A percentile compares a stretch with the other conserved stretches of the same genome.
These are phyloP conservation scores for Cladophialophora carrionii DNA, from an alignment of 2,329 filamentous ascomycete species.

Conservation along the genomic window DNA sequence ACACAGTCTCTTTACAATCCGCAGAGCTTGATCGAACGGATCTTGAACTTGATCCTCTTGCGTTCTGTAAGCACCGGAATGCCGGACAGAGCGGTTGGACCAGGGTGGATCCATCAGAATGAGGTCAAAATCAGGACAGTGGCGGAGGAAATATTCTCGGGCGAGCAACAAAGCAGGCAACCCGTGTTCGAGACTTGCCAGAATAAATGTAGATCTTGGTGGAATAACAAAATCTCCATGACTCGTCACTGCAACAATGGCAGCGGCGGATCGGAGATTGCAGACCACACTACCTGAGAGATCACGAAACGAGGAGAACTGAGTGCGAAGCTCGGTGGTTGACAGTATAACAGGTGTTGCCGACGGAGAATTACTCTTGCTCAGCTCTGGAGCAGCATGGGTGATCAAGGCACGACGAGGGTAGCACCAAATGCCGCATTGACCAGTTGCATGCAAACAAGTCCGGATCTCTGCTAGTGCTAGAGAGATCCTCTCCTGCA, in stretches of 20 bases:
- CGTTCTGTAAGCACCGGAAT: slow-evolving; percentile 55
- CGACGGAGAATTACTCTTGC: slow-evolving; percentile 2
- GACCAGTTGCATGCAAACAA: slow-evolving; percentile 10
- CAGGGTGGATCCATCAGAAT: slow-evolving; percentile 67
- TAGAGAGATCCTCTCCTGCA: slow-evolving; percentile 43
- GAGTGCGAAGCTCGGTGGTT: slow-evolving; percentile 26
- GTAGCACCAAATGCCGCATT: slow-evolving; percentile 20
- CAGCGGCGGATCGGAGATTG: slow-evolving; percentile 14
- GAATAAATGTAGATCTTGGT: slow-evolving; percentile 53
- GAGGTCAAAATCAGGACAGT: slow-evolving; percentile 55
- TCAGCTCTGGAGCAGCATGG: background rate
- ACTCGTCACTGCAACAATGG: slow-evolving; percentile 28
- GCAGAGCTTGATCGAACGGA: slow-evolving; percentile 44
- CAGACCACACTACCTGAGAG: slow-evolving; percentile 23
- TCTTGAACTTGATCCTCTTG: slow-evolving; percentile 39
- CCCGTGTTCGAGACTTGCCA: slow-evolving; percentile 46
- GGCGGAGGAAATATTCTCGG: slow-evolving; percentile 18
- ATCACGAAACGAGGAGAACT: slow-evolving; percentile 22
- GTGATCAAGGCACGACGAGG: slow-evolving; percentile 18
- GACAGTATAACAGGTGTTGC: slow-evolving; percentile 29
- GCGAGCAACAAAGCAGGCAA: slow-evolving; percentile 41
- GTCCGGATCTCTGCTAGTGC: slow-evolving; percentile 46
- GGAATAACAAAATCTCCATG: slow-evolving; percentile 52
- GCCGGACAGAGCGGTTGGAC: slow-evolving; percentile 63
- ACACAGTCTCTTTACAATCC: slow-evolving; percentile 52